These are phyloP conservation scores for Phellinidium pouzarii DNA, from an alignment of 1,284 basidiomycete species.

Conservation along the genomic window DNA sequence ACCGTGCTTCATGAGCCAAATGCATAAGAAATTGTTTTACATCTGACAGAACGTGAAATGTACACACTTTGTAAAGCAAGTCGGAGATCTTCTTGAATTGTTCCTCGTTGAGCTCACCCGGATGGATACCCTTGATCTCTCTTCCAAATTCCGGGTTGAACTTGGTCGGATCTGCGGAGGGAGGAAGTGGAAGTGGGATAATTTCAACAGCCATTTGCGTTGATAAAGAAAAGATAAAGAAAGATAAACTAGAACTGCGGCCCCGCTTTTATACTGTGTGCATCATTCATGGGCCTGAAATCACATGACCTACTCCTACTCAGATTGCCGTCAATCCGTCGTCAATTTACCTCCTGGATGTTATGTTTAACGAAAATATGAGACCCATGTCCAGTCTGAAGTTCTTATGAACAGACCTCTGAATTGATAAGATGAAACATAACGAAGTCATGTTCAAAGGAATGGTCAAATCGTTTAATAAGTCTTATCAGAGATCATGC, in stretches of 20 bases:
- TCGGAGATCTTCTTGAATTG: conserved; percentile 54
- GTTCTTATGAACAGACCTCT: too few relatives aligned
- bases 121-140: conserved; percentile 55
- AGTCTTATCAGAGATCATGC: too few relatives aligned
- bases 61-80: conserved; percentile 54
- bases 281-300: too few relatives aligned
- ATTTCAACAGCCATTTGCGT: conserved; percentile 50
- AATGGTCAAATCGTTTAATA: too few relatives aligned
- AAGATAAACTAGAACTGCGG: not conserved
- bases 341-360: too few relatives aligned
- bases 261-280: not conserved
- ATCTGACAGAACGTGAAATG: not conserved
- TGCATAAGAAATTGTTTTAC: not conserved
- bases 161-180: conserved; percentile 49
- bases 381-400: too few relatives aligned
- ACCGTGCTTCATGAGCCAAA: conserved; percentile 48
- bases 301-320: too few relatives aligned
- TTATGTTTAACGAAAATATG: too few relatives aligned
- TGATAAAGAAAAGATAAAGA: not conserved
- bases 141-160: conserved; percentile 56
- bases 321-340: too few relatives aligned
- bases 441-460: too few relatives aligned
- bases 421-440: too few relatives aligned
- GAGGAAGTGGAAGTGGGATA: conserved; percentile 49
- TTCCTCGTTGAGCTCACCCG: conserved; percentile 45